Evolutionary conservation across 2,329 filamentous ascomycete species (phyloP).

Genomic region (Sclerotiophoma versabilis): DNA sequence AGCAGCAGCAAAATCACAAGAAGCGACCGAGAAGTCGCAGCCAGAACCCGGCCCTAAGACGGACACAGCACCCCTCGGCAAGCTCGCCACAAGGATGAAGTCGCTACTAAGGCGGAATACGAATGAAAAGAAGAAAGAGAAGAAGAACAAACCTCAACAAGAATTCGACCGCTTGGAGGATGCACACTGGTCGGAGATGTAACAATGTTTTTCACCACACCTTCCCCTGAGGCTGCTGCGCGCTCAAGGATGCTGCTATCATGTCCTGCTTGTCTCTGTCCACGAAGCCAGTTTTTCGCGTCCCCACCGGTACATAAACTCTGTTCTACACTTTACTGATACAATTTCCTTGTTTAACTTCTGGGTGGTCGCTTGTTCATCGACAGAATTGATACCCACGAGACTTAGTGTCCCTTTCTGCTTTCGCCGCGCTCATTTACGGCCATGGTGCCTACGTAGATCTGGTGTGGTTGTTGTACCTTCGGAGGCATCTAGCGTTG

Average conservation of each 20-base stretch:
- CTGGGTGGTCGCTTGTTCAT: conserved; percentile 11
- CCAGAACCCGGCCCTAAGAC: conserved; percentile 21
- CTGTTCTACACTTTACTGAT: neutral
- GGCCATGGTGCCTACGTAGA: neutral
- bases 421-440: conserved; percentile 1
- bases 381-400: conserved; percentile 12
- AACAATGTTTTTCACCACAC: neutral
- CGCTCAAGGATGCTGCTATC: no score
- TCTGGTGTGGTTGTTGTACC: no score
- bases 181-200: conserved; percentile 49
- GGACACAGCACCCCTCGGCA: conserved; percentile 33
- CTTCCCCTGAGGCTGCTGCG: no score
- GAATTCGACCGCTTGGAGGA: conserved; percentile 43
- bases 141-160: conserved; percentile 26
- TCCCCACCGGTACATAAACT: neutral
- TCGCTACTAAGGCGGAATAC: conserved; percentile 37
- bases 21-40: conserved; percentile 12
- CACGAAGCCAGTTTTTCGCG: neutral
- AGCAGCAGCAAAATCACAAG: conserved; percentile 1
- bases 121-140: conserved; percentile 36
- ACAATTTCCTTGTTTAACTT: neutral
- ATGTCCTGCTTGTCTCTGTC: neutral
- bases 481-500: no score
- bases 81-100: conserved; percentile 42
- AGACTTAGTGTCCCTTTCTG: neutral